Base-by-base conservation (phyloP, 2,329 filamentous ascomycete species). In the Fusarium incarnatum region DNA sequence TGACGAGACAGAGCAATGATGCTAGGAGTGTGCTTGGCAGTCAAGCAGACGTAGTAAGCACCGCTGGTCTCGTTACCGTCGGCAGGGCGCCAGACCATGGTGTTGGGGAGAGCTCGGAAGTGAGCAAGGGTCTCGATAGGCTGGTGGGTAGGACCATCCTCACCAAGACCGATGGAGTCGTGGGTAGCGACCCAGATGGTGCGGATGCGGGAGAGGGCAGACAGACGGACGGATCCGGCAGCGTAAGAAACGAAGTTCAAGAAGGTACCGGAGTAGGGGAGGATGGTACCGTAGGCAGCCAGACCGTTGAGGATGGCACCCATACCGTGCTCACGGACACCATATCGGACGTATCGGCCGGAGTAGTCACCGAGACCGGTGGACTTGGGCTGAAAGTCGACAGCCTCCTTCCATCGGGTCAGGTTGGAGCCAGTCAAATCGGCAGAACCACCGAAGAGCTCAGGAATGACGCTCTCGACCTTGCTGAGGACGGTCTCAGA, bases 221-320 rank as follows among this genome's bases (percentile, higher is more conserved):
- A 97, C 67, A 99, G 90, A 84, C 96, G 95, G 80, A 98, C 92
- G 77, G 96, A 91, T 83, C 96, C 96, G 73, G 96, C 94, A 75
- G 93, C 95, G 82, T 99, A 99, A 27, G 95, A 98, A 75, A 98
- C 94, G 83, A 99, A 99, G 92, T 98, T 99, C 76, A 99, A 88
- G 91, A 99, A 99, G 78, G 96, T 98, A 84, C 96, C 96, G 74
- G 90, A 90, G 76, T 94, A 97, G 75, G 96, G 96, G 79, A 99
- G 91, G 79, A 98, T 87, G 78, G 94, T 97, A 77, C 96, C 96
- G 83, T 98, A 99, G 70, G 94, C 96, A 72, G 94, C 90, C 65
- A 99, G 87, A 85, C 96, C 96, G 87, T 97, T 97, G 86, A 97
- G 92, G 83, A 97, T 93, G 78, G 92, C 92, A 79, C 92, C 93